phyloP scores from a whole-genome alignment of 306 rosid genomes.

The Calophaca sinica region DNA sequence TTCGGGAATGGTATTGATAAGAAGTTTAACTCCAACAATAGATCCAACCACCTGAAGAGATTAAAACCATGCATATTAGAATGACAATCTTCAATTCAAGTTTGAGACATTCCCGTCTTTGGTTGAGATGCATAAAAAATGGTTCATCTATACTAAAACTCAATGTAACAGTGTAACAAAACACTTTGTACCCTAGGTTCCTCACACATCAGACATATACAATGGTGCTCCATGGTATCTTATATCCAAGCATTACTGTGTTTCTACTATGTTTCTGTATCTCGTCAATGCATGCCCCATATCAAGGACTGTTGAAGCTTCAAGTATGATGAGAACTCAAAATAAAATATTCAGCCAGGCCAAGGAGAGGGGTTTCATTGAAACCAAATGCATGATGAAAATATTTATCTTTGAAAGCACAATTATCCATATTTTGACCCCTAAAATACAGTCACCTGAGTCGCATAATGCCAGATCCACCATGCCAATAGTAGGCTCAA shows the following conservation, averaged over 20 bases:
- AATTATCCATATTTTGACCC: background rate
- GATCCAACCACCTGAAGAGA: conserved; percentile 80
- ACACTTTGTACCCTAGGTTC: no score
- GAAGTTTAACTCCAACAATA: conserved; percentile 68
- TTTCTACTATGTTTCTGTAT: background rate
- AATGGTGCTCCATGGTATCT: conserved; percentile 21
- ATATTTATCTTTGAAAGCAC: background rate
- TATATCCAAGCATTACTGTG: conserved; percentile 4
- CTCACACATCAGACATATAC: conserved; percentile 18
- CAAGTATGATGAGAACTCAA: background rate
- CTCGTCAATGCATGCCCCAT: no score
- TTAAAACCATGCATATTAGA: conserved; percentile 34
- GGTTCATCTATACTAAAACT: no score
- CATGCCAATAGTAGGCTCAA: background rate
- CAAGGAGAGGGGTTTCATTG: background rate
- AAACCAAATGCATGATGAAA: background rate
- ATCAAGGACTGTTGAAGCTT: background rate
- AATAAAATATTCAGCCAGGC: conserved; percentile 10
- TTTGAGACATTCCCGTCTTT: background rate
- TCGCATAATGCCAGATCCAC: background rate
- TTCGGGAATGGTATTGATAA: conserved; percentile 70
- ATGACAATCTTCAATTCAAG: conserved; percentile 28
- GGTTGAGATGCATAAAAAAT: conserved; percentile 37
- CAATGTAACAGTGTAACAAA: no score
- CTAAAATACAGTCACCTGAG: background rate